A percentile compares a stretch with the other conserved stretches of the same genome.
Conservation (phyloP, 2,329 filamentous ascomycete genomes). For the Clarireedia sp. region DNA sequence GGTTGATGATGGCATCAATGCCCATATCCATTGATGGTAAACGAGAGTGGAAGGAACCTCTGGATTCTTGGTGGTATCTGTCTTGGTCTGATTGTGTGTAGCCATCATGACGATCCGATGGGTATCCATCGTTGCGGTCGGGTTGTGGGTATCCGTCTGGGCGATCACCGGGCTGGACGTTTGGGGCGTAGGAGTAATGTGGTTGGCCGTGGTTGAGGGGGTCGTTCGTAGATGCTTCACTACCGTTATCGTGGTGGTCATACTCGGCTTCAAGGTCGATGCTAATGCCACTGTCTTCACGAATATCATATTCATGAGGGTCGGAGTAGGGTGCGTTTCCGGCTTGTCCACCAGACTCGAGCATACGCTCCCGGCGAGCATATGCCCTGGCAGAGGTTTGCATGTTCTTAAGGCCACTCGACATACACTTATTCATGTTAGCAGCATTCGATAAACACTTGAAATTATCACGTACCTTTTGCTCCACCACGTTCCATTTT, state of each 20-base stretch:
- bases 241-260: slow-evolving; percentile 18
- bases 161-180: slow-evolving; percentile 4
- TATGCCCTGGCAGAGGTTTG: slow-evolving; percentile 60
- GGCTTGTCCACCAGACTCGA: slow-evolving; percentile 1
- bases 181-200: slow-evolving; percentile 8
- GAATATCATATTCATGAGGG: slow-evolving; percentile 1
- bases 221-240: slow-evolving; percentile 10
- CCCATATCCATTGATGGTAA: slow-evolving; percentile 53
- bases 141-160: slow-evolving; percentile 8
- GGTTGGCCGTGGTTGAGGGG: slow-evolving; percentile 3
- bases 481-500: slow-evolving; percentile 66
- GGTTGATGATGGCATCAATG: slow-evolving; percentile 51
- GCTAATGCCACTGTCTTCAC: slow-evolving; percentile 64
- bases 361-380: slow-evolving; percentile 54
- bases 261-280: slow-evolving; percentile 43
- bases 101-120: background rate
- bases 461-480: slow-evolving; percentile 41
- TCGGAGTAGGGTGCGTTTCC: background rate
- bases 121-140: slow-evolving; percentile 2
- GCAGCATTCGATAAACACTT: background rate
- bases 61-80: background rate
- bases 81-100: background rate
- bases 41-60: slow-evolving; percentile 19
- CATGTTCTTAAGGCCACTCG: slow-evolving; percentile 74
- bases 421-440: slow-evolving; percentile 57